Percentiles rank a stretch among this genome's conserved stretches.
phyloP scores from a whole-genome alignment of 106 monocot species.

The Cymbidium sinense region DNA sequence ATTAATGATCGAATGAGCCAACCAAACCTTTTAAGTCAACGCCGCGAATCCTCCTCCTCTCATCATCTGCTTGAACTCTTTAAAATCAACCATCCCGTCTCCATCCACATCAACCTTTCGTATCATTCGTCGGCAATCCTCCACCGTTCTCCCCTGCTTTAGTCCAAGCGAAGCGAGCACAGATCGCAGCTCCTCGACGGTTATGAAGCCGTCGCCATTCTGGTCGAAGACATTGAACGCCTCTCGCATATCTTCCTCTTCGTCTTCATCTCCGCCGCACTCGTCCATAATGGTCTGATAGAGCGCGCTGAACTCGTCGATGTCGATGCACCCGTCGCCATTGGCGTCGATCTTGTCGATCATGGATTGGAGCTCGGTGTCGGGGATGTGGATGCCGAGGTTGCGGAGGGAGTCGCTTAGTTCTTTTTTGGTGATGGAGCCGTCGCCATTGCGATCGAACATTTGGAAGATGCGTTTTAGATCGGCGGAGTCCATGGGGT shows the following conservation, averaged over 20 bases:
- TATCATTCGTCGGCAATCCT: conserved; percentile 45
- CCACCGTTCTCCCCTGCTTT: conserved; percentile 36
- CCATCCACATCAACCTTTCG: conserved; percentile 48
- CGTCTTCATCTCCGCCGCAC: conserved; percentile 2
- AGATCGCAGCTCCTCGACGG: conserved; percentile 26
- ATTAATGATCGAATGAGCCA: no score
- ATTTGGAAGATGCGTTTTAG: conserved; percentile 27
- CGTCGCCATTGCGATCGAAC: conserved; percentile 38
- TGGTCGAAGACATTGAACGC: conserved; percentile 61
- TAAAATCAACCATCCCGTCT: conserved; percentile 51
- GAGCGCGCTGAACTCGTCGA: conserved; percentile 31
- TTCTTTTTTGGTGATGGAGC: conserved; percentile 26
- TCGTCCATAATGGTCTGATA: conserved; percentile 37
- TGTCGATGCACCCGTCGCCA: conserved; percentile 26
- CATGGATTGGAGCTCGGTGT: conserved; percentile 26
- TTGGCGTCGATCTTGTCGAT: conserved; percentile 31
- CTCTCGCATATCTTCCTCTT: conserved; percentile 55
- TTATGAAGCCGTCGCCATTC: conserved; percentile 37
- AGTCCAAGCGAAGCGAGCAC: conserved; percentile 23
- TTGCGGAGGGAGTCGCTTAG: conserved; percentile 27
- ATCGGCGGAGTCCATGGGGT: conserved; percentile 15
- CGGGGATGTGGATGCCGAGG: conserved; percentile 31
- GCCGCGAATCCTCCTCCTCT: conserved; percentile 31
- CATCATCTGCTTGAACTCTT: conserved; percentile 70
- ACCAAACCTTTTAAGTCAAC: not conserved